Evolutionary conservation across 106 monocot genomes (phyloP), one percentile per base, ranked within the genome.

Genomic region (Allium cepa): DNA sequence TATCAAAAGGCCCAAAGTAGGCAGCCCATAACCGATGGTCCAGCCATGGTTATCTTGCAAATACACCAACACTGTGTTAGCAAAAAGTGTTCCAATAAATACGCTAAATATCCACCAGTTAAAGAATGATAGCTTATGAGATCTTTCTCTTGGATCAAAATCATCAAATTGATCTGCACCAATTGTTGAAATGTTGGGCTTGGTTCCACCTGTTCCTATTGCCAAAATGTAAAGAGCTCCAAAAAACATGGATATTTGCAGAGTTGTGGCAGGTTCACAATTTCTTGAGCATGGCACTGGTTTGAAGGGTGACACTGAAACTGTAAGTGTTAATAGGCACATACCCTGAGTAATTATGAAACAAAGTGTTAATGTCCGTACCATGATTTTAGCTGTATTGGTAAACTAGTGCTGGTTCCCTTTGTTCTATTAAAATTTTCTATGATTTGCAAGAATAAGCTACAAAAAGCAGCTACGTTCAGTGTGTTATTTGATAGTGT

Each of bases 21-120:
- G 73, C 10, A 79, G 61, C 17, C 69, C 79, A 9, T 79, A 79
- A 6, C 79, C 79, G 4, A 79, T 7, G 12, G 79, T 13, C 79
- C 79, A 79, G 45, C 79, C 64, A 11, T 73, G 58, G 17, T 74
- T 70, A 60, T 79, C 79, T 56, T 79, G 74, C 46, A 79, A 48
- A 56, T 74, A 79, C 4, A 79, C 73, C 10, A 79, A 56, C 63
- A 79, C 51, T 14, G 58, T 74, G 52, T 64, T 26, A 28, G 79
- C 69, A 57, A 79, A 79, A 16, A 79, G 64, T 6, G 70, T 74
- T 10, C 80, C 80, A 10, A 72, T 2, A 66, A 62, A 80, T 56
- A 72, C 68, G 71, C 76, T 80, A 64, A 76, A 72, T 50, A 72
- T 36, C 80, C 80, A 80, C 80, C 80, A 80, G 49, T 80, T 80